Evolutionary conservation across 805 yeast species (phyloP), one percentile per base, ranked within the genome.

Genomic region (Yarrowia alimentaria): DNA sequence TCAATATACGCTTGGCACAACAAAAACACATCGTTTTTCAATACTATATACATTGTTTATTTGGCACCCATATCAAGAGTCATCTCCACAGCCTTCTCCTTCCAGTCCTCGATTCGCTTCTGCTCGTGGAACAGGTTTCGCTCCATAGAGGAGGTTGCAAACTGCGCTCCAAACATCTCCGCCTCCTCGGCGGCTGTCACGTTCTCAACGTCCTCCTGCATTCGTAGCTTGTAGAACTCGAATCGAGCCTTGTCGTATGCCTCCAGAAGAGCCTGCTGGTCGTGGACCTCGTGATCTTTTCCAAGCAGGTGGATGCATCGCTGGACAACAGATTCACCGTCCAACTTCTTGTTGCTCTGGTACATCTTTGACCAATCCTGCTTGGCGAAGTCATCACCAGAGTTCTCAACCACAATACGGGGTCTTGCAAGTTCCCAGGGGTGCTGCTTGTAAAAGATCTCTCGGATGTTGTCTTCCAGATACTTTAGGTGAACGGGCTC

Each of bases 351-450:
- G 35, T 74, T 69, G 24, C 81, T 64, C 66, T 93, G 98, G 58
- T 76, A 76, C 65, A 93, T 76, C 45, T 73, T 73, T 38, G 82
- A 74, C 98, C 99, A 93, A 65, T 93, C 88, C 53, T 73, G 72
- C 6, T 64, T 61, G 3, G 59, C 54, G 31, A 66, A 60, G 37
- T 84, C 87, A 34, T 75, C 71, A 6, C 85, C 86, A 28, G 75
- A 73, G 60, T 80, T 85, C 66, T 93, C 99, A 37, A 89, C 75
- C 57, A 93, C 68, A 21, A 79, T 74, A 64, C 85, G 86, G 11
- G 98, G 96, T 58, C 95, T 78, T 1, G 98, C 87, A 50, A 90
- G 72, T 68, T 93, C 99, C 99, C 99, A 93, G 6, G 99, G 99
- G 68, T 93, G 99, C 64, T 90, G 96, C 54, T 80, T 80, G 67